Evolutionary conservation across 495 filamentous ascomycete species (phyloP).

Genomic region (Pseudoneurospora amorphoporcata): DNA sequence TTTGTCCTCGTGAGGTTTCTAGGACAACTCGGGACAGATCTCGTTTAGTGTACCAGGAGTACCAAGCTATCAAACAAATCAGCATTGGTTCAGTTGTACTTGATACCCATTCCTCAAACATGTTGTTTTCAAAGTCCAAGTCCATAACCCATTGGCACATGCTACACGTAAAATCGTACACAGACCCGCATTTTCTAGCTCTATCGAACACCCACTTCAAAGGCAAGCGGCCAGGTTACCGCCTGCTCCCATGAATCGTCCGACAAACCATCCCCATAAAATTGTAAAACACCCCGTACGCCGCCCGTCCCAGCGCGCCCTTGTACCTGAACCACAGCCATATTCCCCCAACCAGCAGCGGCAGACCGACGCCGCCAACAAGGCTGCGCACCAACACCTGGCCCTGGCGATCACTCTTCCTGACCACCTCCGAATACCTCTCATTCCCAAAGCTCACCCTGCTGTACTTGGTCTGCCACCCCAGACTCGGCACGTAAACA

Average conservation of each 20-base stretch:
- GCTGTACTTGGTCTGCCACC: constrained; percentile 89
- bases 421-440: constrained; percentile 74
- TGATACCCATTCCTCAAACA: not conserved
- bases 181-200: not conserved
- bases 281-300: not conserved
- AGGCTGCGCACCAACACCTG: constrained; percentile 39
- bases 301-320: constrained; percentile 7
- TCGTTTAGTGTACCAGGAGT: no score
- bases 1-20: no score
- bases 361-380: constrained; percentile 17
- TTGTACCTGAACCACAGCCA: constrained; percentile 7
- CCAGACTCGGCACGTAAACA: constrained; percentile 61
- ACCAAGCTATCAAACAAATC: no score
- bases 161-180: not conserved
- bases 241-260: not conserved
- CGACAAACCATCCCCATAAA: not conserved
- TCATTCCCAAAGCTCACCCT: constrained; percentile 88
- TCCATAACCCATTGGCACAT: not conserved
- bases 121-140: not conserved
- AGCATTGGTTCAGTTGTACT: no score
- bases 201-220: not conserved
- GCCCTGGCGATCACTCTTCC: constrained; percentile 57
- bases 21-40: no score
- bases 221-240: not conserved
- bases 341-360: constrained; percentile 15